Evolutionary conservation across 768 basidiomycete species (phyloP).

Genomic region (Crepidotus variabilis): DNA sequence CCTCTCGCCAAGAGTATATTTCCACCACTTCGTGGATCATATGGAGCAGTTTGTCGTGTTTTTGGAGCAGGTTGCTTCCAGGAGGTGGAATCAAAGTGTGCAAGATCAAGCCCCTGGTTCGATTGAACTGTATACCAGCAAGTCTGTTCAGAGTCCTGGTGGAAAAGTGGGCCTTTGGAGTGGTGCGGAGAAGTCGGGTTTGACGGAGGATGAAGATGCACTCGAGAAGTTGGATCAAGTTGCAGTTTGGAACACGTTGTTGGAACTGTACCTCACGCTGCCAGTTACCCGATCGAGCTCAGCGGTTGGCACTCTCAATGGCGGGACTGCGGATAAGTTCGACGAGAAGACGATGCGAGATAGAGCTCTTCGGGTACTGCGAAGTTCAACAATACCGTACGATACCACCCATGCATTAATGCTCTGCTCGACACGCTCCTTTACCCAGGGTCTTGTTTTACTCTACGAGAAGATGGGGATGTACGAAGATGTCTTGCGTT

Average conservation of each 20-base stretch:
- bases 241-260: conserved; percentile 92
- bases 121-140: conserved; percentile 18
- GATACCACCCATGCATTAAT: conserved; percentile 94
- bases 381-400: conserved; percentile 61
- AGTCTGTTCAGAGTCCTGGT: neutral
- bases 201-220: conserved; percentile 37
- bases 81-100: conserved; percentile 77
- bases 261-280: conserved; percentile 85
- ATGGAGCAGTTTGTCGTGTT: conserved; percentile 80
- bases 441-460: conserved; percentile 80
- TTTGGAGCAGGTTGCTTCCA: conserved; percentile 78
- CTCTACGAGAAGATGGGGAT: conserved; percentile 94
- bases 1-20: conserved; percentile 84
- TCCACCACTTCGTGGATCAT: conserved; percentile 93
- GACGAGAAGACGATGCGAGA: conserved; percentile 37
- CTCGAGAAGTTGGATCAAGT: conserved; percentile 64
- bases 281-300: conserved; percentile 24
- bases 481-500: conserved; percentile 93
- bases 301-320: conserved; percentile 2
- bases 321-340: conserved; percentile 15
- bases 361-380: conserved; percentile 74
- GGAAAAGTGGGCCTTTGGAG: conserved; percentile 9
- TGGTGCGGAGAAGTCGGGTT: conserved; percentile 2
- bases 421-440: conserved; percentile 80
- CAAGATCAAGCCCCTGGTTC: conserved; percentile 29